These are phyloP conservation scores for Backusella parvicylindrica DNA, from an alignment of 192 early-diverging fungal genomes.

Conservation along the genomic window DNA sequence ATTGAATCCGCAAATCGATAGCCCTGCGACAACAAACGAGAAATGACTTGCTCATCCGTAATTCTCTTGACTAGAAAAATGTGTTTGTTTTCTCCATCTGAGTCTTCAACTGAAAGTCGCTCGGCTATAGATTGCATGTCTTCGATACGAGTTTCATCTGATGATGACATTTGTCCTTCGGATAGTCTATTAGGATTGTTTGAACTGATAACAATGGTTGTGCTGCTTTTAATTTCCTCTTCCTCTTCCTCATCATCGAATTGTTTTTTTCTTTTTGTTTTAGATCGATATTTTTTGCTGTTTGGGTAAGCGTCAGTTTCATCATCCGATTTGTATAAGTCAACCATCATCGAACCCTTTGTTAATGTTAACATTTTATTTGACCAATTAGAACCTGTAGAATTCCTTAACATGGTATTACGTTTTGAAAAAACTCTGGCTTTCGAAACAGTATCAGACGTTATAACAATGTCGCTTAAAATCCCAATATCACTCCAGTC, in stretches of 20 bases:
- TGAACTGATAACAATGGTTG: not conserved
- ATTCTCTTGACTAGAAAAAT: constrained; percentile 35
- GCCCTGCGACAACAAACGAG: constrained; percentile 25
- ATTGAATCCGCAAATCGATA: constrained; percentile 35
- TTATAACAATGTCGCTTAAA: constrained; percentile 14
- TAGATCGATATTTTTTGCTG: not conserved
- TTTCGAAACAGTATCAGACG: constrained; percentile 11
- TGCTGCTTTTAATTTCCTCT: not conserved
- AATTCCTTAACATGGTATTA: not conserved
- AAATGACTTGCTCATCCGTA: not conserved
- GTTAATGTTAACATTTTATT: not conserved
- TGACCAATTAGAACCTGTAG: not conserved
- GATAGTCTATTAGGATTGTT: not conserved
- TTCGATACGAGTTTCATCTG: not conserved
- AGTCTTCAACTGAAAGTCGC: constrained; percentile 4
- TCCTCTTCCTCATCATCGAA: not conserved
- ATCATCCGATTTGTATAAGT: not conserved
- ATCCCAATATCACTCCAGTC: constrained; percentile 5
- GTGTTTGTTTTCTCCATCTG: constrained; percentile 17
- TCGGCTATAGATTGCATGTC: not conserved
- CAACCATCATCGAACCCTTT: not conserved
- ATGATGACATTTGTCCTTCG: not conserved
- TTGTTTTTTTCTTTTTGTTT: not conserved
- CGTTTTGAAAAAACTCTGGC: not conserved
- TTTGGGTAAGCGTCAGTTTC: not conserved